Percentiles rank a stretch among this genome's conserved stretches.
phyloP scores from a whole-genome alignment of 257 asterid species.

The Cynanchum wilfordii region DNA sequence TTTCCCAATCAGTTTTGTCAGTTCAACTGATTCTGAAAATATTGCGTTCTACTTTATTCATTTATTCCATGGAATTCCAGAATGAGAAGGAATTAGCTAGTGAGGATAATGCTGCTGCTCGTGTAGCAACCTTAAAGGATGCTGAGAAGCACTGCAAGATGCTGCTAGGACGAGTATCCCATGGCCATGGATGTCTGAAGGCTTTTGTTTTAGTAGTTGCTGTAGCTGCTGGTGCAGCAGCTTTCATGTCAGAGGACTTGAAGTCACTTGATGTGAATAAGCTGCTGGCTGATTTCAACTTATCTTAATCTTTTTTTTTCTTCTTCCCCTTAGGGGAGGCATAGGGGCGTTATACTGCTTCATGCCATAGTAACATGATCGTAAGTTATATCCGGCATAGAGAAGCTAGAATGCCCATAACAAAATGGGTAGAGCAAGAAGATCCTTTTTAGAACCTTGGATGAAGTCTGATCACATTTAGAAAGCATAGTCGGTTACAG shows the following conservation, averaged over 20 bases:
- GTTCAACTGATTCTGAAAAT: background rate
- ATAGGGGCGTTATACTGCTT: conserved; percentile 14
- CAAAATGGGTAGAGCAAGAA: conserved; percentile 26
- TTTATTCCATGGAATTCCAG: conserved; percentile 8
- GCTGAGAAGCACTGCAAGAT: conserved; percentile 28
- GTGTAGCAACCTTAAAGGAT: conserved; percentile 16
- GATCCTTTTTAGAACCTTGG: conserved; percentile 13
- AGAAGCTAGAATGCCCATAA: conserved; percentile 26
- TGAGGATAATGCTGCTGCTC: conserved; percentile 15
- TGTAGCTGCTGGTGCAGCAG: conserved; percentile 17
- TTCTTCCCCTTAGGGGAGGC: background rate
- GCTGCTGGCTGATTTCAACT: conserved; percentile 23
- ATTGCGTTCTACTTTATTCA: background rate
- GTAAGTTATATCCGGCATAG: conserved; percentile 25
- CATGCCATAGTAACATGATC: conserved; percentile 21
- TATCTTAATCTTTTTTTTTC: conserved; percentile 9
- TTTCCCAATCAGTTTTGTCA: background rate
- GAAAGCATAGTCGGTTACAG: conserved; percentile 8
- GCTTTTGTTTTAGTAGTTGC: conserved; percentile 12
- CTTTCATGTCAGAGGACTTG: conserved; percentile 11
- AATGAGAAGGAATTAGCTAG: conserved; percentile 21
- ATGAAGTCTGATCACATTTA: conserved; percentile 9
- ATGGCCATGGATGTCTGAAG: conserved; percentile 21
- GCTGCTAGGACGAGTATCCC: conserved; percentile 18
- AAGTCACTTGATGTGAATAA: conserved; percentile 29